These are phyloP conservation scores for Podaxis rugospora DNA, from an alignment of 768 basidiomycete genomes.

Conservation along the genomic window DNA sequence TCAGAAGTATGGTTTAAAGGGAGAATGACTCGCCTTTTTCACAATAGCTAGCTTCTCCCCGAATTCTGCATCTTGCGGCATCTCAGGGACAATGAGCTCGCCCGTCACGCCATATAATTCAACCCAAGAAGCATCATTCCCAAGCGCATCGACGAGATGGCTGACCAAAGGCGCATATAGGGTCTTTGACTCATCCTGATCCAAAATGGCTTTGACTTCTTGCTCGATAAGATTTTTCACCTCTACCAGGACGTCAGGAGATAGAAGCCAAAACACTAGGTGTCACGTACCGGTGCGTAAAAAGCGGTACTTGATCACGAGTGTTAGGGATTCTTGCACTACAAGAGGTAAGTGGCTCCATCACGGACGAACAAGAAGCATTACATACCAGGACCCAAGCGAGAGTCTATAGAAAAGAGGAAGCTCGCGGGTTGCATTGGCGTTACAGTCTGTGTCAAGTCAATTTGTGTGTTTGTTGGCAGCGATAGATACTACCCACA, in stretches of 20 bases:
- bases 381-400: constrained; percentile 52
- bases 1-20: not conserved
- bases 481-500: constrained; percentile 29
- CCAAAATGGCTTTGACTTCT: constrained; percentile 38
- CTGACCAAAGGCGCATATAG: constrained; percentile 42
- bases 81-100: constrained; percentile 54
- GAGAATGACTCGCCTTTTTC: constrained; percentile 24
- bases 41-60: constrained; percentile 25
- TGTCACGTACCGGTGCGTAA: constrained; percentile 67
- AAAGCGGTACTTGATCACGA: constrained; percentile 74
- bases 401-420: constrained; percentile 73
- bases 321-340: constrained; percentile 60
- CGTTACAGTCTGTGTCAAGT: constrained; percentile 57
- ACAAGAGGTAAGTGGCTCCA: constrained; percentile 12
- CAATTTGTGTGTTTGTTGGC: not conserved
- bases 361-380: not conserved
- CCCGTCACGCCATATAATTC: constrained; percentile 68
- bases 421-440: constrained; percentile 74
- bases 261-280: not conserved
- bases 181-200: constrained; percentile 27
- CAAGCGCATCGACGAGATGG: constrained; percentile 53
- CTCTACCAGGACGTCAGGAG: constrained; percentile 38
- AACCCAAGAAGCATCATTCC: constrained; percentile 63
- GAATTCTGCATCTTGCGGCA: constrained; percentile 25
- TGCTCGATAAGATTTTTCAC: constrained; percentile 58